A percentile compares a stretch with the other conserved stretches of the same genome.
phyloP scores from a whole-genome alignment of 306 rosid species.

The Corylus avellana region DNA sequence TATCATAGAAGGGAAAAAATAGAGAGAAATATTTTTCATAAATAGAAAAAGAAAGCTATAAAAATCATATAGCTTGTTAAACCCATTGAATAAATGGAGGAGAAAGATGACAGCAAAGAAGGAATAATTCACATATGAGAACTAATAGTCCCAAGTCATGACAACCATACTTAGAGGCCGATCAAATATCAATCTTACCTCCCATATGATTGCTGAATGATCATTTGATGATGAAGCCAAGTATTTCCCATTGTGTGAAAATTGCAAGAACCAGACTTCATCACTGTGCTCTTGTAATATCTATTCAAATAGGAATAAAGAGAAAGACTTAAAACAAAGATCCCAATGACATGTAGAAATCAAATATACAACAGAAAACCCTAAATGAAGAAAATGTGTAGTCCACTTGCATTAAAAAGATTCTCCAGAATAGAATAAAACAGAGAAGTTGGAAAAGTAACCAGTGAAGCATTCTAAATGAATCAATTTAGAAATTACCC shows the following conservation, averaged over 20 bases:
- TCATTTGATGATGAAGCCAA: conserved; percentile 95
- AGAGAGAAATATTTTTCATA: no score
- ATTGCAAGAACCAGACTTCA: conserved; percentile 93
- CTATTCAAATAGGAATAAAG: conserved; percentile 41
- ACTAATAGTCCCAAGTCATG: no score
- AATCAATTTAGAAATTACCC: neutral
- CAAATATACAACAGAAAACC: conserved; percentile 1
- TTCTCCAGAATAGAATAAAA: neutral
- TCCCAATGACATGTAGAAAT: conserved; percentile 10
- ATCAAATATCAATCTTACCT: conserved; percentile 53
- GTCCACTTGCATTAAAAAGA: neutral
- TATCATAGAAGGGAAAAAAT: no score
- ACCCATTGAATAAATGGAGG: conserved; percentile 13
- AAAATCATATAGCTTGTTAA: neutral
- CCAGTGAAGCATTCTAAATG: neutral
- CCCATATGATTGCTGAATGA: conserved; percentile 88
- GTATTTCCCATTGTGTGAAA: conserved; percentile 88
- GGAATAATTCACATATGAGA: neutral
- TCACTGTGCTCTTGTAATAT: conserved; percentile 75
- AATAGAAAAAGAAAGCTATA: no score
- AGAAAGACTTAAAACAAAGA: conserved; percentile 21
- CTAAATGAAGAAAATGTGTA: conserved; percentile 8
- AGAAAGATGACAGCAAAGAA: neutral
- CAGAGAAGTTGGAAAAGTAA: neutral
- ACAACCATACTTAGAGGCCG: neutral